Evolutionary conservation across 2,329 filamentous ascomycete species (phyloP).

Genomic region (Didymella glomerata): DNA sequence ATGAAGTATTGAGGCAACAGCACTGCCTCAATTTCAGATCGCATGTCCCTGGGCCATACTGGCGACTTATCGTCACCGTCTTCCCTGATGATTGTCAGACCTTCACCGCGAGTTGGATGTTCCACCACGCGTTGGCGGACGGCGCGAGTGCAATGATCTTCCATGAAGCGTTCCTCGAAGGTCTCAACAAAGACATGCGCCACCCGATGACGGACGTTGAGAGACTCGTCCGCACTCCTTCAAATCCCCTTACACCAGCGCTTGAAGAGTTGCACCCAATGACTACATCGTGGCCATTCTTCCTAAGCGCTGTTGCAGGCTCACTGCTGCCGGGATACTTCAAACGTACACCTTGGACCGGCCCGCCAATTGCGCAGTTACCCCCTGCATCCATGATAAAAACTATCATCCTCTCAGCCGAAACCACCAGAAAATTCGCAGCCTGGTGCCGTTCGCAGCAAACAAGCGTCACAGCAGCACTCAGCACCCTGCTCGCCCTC

Average conservation of each 20-base stretch:
- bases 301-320: conserved; percentile 47
- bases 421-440: conserved; percentile 42
- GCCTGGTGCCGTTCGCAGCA: conserved; percentile 48
- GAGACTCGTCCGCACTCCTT: conserved; percentile 23
- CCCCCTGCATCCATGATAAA: conserved; percentile 17
- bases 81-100: conserved; percentile 4
- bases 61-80: conserved; percentile 53
- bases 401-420: conserved; percentile 45
- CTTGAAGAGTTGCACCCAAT: conserved; percentile 55
- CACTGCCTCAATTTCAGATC: conserved; percentile 53
- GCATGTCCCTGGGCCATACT: conserved; percentile 50
- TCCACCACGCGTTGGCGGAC: conserved; percentile 60
- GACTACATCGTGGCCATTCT: conserved; percentile 48
- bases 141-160: conserved; percentile 57
- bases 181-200: conserved; percentile 35
- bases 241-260: conserved; percentile 48
- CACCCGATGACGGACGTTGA: not conserved
- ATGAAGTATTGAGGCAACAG: conserved; percentile 52
- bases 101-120: conserved; percentile 58
- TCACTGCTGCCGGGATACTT: conserved; percentile 35
- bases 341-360: conserved; percentile 2
- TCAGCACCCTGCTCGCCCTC: conserved; percentile 51
- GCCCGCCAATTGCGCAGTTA: not conserved
- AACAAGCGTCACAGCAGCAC: conserved; percentile 54
- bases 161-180: conserved; percentile 54